phyloP scores from a whole-genome alignment of 2,329 filamentous ascomycete genomes.

The Tricladium varicosporioides region DNA sequence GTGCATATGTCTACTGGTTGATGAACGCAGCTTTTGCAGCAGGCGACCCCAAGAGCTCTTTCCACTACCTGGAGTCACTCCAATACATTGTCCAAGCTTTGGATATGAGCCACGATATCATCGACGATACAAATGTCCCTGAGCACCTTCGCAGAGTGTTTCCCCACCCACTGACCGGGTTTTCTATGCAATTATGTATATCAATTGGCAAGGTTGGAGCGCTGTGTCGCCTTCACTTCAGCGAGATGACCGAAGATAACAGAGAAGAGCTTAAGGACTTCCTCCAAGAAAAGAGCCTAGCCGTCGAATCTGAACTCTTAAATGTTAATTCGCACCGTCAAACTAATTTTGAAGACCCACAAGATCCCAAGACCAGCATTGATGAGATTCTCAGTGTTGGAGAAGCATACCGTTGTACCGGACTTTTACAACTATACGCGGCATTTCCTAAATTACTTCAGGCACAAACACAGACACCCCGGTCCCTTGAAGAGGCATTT shows the following conservation, averaged over 20 bases:
- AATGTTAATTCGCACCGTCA: not conserved
- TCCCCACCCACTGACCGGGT: conserved; percentile 9
- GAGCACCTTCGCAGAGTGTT: not conserved
- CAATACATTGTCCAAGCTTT: conserved; percentile 1
- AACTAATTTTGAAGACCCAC: conserved; percentile 3
- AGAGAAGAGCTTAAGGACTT: not conserved
- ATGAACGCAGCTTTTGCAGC: conserved; percentile 10
- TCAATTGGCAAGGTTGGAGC: conserved; percentile 9
- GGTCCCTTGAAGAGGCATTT: not conserved
- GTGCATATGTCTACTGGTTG: conserved; percentile 13
- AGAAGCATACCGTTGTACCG: conserved; percentile 13
- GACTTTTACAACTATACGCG: conserved; percentile 12
- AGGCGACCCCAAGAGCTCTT: conserved; percentile 4
- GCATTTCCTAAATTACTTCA: conserved; percentile 9
- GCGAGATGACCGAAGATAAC: not conserved
- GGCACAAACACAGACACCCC: not conserved
- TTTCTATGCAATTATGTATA: conserved; percentile 6
- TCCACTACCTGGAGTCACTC: conserved; percentile 7
- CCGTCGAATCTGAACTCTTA: conserved; percentile 4
- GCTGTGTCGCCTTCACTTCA: conserved; percentile 5
- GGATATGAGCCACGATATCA: not conserved
- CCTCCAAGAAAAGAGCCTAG: not conserved
- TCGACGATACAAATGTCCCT: not conserved
- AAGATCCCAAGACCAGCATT: conserved; percentile 9
- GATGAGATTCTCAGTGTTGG: conserved; percentile 10